Conservation (phyloP, 2,329 filamentous ascomycete species). For the Ilyonectria destructans region DNA sequence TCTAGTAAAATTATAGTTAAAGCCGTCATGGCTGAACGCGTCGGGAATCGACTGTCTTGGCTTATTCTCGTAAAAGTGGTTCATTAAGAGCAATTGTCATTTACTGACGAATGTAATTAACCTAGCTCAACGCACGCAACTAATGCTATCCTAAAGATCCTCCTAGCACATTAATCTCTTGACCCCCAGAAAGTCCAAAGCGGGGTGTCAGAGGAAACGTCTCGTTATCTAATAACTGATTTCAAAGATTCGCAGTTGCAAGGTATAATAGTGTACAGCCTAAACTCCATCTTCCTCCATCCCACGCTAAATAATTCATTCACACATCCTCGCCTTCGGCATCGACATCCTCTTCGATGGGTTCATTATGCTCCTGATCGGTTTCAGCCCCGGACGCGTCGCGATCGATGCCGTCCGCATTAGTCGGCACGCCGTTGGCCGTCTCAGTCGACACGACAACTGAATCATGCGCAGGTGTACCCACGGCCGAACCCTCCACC, state of each 20-base stretch:
- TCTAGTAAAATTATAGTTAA: no score
- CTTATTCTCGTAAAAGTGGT: background rate
- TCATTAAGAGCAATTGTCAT: background rate
- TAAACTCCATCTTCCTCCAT: conserved; percentile 25
- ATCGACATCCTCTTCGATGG: conserved; percentile 50
- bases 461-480: conserved; percentile 53
- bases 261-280: conserved; percentile 29
- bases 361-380: conserved; percentile 30
- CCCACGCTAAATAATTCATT: conserved; percentile 33
- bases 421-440: conserved; percentile 42
- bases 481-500: conserved; percentile 37
- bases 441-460: conserved; percentile 50
- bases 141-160: background rate
- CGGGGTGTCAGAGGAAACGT: background rate
- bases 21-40: background rate
- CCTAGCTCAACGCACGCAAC: background rate
- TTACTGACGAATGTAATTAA: no score
- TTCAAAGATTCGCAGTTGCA: conserved; percentile 19
- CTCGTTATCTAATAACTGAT: conserved; percentile 4
- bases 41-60: background rate
- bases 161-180: background rate
- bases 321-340: conserved; percentile 56
- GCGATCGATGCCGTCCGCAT: conserved; percentile 32
- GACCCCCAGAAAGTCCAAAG: background rate
- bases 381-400: conserved; percentile 37